Conservation (phyloP, 192 early-diverging fungal species). For the Lunasporangiospora selenospora region DNA sequence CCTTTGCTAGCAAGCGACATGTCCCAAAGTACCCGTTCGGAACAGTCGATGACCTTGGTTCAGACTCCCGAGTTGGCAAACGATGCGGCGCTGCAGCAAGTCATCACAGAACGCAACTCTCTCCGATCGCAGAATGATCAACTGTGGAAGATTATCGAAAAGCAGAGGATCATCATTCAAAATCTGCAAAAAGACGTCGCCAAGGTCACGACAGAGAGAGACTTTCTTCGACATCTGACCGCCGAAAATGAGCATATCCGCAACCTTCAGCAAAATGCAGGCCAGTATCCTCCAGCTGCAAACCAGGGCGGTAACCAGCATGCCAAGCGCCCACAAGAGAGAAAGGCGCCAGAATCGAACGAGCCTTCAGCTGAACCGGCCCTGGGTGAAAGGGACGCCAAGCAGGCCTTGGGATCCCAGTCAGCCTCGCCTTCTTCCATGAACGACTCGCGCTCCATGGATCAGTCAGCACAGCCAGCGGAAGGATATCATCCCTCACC, state of each 20-base stretch:
- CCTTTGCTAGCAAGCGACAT: no score
- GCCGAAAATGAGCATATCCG: conserved; percentile 22
- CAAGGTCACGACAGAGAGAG: conserved; percentile 48
- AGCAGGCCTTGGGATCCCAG: conserved; percentile 10
- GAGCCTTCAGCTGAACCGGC: not conserved
- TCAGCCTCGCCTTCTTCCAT: conserved; percentile 1
- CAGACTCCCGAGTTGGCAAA: conserved; percentile 9
- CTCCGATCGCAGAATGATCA: conserved; percentile 84
- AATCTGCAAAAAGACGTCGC: conserved; percentile 77
- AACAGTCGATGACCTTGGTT: conserved; percentile 28
- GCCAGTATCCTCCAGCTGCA: not conserved
- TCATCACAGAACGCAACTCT: conserved; percentile 69
- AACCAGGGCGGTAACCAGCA: conserved; percentile 18
- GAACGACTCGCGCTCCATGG: no score
- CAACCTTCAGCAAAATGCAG: conserved; percentile 1
- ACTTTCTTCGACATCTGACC: conserved; percentile 36
- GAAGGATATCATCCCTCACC: no score
- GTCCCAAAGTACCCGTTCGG: conserved; percentile 35
- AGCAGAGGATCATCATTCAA: conserved; percentile 86
- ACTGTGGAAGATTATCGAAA: conserved; percentile 92
- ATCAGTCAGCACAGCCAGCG: no score
- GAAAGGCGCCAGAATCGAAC: conserved; percentile 9
- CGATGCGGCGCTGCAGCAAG: conserved; percentile 32
- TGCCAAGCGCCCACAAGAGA: conserved; percentile 15
- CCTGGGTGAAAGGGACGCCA: conserved; percentile 3